Base-by-base conservation (phyloP, 2,329 filamentous ascomycete species). In the Reticulascus tulasneorum region DNA sequence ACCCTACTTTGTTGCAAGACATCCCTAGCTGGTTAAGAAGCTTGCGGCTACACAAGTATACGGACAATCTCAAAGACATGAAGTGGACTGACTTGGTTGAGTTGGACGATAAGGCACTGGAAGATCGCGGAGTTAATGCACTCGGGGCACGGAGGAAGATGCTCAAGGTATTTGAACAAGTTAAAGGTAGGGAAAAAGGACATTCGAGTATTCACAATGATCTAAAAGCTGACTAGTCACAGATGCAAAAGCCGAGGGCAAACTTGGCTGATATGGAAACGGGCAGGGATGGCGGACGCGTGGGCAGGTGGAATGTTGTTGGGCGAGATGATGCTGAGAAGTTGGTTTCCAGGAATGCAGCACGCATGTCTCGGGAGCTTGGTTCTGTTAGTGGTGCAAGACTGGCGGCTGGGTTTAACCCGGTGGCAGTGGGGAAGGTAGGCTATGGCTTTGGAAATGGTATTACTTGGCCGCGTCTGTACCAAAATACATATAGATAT, bases 111-210 rank as follows among this genome's bases (percentile, higher is more conserved):
- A 90, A 90, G 56, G 90, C 87, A 31, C 71, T 98, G 46, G 91
- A 97, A 65, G 86, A 88, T 18, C 84, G 88, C 34, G 93, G 93
- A 32, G 93, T 98, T 21, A 96, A 95, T 60, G 93, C 93, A 35
- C 76, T 97, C 38, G 93, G 93, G 51, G 93, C 93, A 13, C 76
- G 93, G 50, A 85, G 91, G 59, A 98, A 98, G 77, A 94, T 98
- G 87, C 70, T 98, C 43, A 98, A 98, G 79, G 93, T 97, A 38
- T 97, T 97, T 64, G 93, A 97, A 53, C 90, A 96, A 69, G 91
- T 97, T 54, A 88, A 81, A 64, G 85, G 79, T 81, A 65, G 46
- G 66, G 51, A 25, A 15, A 9, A 11, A 21, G n/a, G 6, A 12
- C 9, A 23, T 11, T 9, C 9, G 10, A 10, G 21, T 25, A 4